These are phyloP conservation scores for Selaginella moellendorffii DNA, from an alignment of 75 land plant species.

Conservation along the genomic window DNA sequence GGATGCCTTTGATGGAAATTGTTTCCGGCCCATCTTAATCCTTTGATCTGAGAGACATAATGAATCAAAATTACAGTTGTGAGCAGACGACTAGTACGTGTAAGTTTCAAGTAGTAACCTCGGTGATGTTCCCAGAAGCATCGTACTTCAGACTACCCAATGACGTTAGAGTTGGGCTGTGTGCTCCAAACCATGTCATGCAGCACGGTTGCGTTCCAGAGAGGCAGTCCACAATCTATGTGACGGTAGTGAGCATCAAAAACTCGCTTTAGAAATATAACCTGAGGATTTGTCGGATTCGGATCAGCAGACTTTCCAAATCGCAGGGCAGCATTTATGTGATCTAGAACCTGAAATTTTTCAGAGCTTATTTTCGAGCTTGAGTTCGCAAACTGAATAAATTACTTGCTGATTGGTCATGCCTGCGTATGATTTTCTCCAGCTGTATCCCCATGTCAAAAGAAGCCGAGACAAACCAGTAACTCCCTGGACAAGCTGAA, in stretches of 20 bases:
- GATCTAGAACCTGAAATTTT: conserved; percentile 26
- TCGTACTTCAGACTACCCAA: conserved; percentile 28
- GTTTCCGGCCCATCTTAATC: conserved; percentile 30
- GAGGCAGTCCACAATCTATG: conserved; percentile 21
- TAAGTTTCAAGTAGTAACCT: conserved; percentile 9
- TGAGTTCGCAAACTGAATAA: no score
- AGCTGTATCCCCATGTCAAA: conserved; percentile 30
- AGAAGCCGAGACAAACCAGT: conserved; percentile 7
- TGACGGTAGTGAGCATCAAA: neutral
- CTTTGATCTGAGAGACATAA: conserved; percentile 21
- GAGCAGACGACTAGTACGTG: neutral
- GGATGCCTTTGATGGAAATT: conserved; percentile 33
- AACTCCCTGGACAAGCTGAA: conserved; percentile 19
- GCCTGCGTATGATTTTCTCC: conserved; percentile 26
- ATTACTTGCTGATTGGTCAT: no score
- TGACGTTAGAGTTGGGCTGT: conserved; percentile 19
- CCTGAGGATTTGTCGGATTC: conserved; percentile 22
- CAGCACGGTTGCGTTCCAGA: conserved; percentile 21
- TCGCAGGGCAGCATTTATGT: conserved; percentile 24
- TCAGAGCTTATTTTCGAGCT: no score
- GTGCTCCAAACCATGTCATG: conserved; percentile 30
- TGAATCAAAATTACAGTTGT: neutral
- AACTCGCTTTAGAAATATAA: neutral
- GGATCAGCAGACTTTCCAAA: conserved; percentile 11
- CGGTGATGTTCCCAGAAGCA: conserved; percentile 18